These are phyloP conservation scores for Colletotrichum phormii DNA, from an alignment of 2,329 filamentous ascomycete genomes.

Conservation along the genomic window DNA sequence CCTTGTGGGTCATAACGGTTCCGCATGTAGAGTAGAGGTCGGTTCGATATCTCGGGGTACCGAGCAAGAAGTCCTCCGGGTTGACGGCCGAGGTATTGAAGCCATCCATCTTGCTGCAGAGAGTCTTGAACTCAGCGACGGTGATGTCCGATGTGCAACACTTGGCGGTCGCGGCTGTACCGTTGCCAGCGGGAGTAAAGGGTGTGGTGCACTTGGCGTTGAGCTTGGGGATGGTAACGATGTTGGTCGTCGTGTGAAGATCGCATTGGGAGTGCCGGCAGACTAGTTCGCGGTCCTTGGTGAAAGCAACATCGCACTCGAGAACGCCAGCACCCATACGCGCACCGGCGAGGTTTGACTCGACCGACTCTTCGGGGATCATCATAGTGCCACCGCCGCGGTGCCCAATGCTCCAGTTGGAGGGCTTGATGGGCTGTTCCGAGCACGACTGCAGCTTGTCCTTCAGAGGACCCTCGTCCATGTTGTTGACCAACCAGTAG, in stretches of 20 bases:
- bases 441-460: conserved; percentile 68
- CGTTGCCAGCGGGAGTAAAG: conserved; percentile 67
- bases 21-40: conserved; percentile 75
- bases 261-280: conserved; percentile 77
- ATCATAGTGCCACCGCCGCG: conserved; percentile 70
- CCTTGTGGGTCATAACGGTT: conserved; percentile 69
- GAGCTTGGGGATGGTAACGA: conserved; percentile 70
- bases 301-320: conserved; percentile 77
- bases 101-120: conserved; percentile 79
- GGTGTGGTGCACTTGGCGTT: conserved; percentile 72
- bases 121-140: conserved; percentile 72
- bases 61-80: conserved; percentile 66
- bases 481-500: conserved; percentile 72
- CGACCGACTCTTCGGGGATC: conserved; percentile 72
- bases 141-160: conserved; percentile 82
- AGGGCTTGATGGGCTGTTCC: conserved; percentile 61
- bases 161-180: conserved; percentile 66
- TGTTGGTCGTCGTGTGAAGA: conserved; percentile 76
- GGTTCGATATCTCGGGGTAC: conserved; percentile 72
- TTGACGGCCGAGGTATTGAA: conserved; percentile 69
- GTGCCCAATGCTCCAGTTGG: conserved; percentile 70
- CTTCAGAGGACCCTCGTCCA: conserved; percentile 71
- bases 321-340: conserved; percentile 75
- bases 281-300: conserved; percentile 72
- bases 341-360: conserved; percentile 71